Conservation (phyloP, 371 early-diverging fungal genomes). For the Mortierella polycephala region DNA sequence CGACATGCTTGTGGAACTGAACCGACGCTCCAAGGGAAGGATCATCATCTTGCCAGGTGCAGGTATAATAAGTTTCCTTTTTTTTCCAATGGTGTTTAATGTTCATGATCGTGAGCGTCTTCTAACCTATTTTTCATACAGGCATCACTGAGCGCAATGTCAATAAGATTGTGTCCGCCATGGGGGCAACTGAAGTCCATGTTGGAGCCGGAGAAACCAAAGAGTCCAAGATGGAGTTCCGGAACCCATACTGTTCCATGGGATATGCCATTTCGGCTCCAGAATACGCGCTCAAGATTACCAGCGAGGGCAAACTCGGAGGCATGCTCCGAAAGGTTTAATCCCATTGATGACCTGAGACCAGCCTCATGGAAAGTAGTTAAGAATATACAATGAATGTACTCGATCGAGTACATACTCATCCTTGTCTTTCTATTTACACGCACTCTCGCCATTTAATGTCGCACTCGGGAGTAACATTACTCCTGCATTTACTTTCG, state of each 20-base stretch:
- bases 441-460: no score
- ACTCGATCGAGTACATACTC: no score
- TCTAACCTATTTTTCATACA: slow-evolving; percentile 1
- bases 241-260: slow-evolving; percentile 52
- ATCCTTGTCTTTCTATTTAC: no score
- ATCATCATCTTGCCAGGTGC: slow-evolving; percentile 68
- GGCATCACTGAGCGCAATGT: slow-evolving; percentile 53
- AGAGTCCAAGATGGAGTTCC: slow-evolving; percentile 46
- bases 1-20: slow-evolving; percentile 56
- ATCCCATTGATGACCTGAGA: not conserved
- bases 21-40: slow-evolving; percentile 50
- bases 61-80: slow-evolving; percentile 33
- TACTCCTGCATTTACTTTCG: no score
- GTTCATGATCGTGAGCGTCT: not conserved
- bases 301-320: slow-evolving; percentile 39
- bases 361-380: no score
- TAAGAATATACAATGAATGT: no score
- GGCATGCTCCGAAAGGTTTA: slow-evolving; percentile 39
- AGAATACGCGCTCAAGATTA: slow-evolving; percentile 38
- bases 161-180: slow-evolving; percentile 38
- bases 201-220: slow-evolving; percentile 49
- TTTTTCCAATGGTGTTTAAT: not conserved
- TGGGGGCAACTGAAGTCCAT: slow-evolving; percentile 53
- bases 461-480: no score
- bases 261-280: slow-evolving; percentile 48